Evolutionary conservation across 768 basidiomycete genomes (phyloP), one percentile per base, ranked within the genome.

Genomic region (Rhodotorula toruloides): DNA sequence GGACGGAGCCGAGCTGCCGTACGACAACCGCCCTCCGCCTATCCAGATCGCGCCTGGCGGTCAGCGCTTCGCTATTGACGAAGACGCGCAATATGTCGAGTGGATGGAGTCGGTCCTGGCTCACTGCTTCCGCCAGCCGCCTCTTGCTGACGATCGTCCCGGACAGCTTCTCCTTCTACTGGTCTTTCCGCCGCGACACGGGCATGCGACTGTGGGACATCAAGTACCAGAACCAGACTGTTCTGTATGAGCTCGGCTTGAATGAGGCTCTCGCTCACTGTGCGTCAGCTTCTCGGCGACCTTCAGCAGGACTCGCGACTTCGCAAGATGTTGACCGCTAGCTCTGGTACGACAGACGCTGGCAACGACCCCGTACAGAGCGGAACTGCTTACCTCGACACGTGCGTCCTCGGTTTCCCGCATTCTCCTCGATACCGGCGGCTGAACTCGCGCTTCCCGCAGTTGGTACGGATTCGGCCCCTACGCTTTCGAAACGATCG

Each of bases 401-500:
- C 40, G 7, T 58, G 36, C 25, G n/a, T n/a, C n/a, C 48, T 37
- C 31, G 56, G 55, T 34, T 32, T 31, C 25, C 16, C 25, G 9
- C 25, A 16, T 27, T n/a, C 9, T 40, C 25, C 22, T n/a, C 36
- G 4, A 3, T 17, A 2, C n/a, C 2, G 21, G 22, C 34, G 31
- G 19, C 34, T 25, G 21, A 21, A 2, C 19, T 25, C 16, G 9
- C 22, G 11, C 14, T 8, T 7, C 9, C 8, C 34, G 4, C 12
- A 25, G 8, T 4, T 9, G 14, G 2, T 32, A 4, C 29, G 22
- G 71, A n/a, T 75, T 76, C 36, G 75, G 75, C 0, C 70, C 74
- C 4, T 76, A 74, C 55, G 74, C 75, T 0, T 75, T 76, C 68
- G 68, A 73, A 11, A 68, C 76, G 4, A 54, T 77, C n/a, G 62